phyloP scores from a whole-genome alignment of 2,329 filamentous ascomycete species.

The Neonectria faginata region DNA sequence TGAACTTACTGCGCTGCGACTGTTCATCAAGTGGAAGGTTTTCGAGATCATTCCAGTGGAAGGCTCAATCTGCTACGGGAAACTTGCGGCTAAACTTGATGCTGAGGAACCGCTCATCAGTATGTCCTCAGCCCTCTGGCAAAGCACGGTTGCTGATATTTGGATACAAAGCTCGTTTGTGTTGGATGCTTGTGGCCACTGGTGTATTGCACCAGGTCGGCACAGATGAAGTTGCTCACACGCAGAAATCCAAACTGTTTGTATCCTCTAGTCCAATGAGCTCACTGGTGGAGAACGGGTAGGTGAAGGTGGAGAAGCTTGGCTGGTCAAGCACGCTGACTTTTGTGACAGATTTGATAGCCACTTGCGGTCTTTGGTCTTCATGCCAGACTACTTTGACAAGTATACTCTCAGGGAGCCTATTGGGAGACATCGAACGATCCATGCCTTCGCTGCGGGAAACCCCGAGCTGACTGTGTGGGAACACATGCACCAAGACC shows the following conservation, averaged over 20 bases:
- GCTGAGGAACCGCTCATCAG: constrained; percentile 15
- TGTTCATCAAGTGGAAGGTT: constrained; percentile 19
- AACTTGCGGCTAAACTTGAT: not conserved
- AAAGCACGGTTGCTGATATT: not conserved
- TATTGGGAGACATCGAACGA: constrained; percentile 14
- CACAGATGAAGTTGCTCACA: not conserved
- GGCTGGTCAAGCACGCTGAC: not conserved
- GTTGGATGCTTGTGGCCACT: constrained; percentile 7
- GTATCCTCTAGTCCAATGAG: constrained; percentile 9
- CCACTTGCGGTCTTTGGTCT: constrained; percentile 7
- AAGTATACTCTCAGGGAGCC: constrained; percentile 22
- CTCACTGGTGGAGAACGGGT: constrained; percentile 17
- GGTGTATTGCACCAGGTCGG: constrained; percentile 13
- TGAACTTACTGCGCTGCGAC: constrained; percentile 11
- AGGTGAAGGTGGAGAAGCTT: not conserved
- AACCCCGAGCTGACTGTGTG: constrained; percentile 17
- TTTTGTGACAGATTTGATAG: constrained; percentile 8
- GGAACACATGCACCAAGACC: constrained; percentile 19
- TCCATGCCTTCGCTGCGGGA: constrained; percentile 9
- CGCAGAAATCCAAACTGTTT: not conserved
- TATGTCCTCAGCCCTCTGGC: not conserved
- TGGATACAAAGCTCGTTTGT: constrained; percentile 1
- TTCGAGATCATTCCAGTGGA: constrained; percentile 9
- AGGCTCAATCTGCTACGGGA: not conserved
- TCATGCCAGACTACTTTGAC: constrained; percentile 15